Conservation (phyloP, 1,139 yeast species). For the Chernovozyma sophiae-reginae region DNA sequence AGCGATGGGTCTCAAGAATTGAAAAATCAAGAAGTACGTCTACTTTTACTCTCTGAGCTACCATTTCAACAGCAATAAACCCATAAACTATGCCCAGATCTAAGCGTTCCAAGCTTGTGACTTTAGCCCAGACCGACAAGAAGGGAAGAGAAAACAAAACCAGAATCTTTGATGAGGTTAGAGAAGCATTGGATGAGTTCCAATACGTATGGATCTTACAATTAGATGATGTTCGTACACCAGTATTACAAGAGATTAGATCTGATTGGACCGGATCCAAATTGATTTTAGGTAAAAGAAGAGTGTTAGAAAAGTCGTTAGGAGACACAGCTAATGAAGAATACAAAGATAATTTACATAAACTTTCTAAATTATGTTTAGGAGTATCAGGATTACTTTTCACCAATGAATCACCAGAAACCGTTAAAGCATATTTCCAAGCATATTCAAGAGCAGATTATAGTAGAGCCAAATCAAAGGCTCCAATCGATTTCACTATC, state of each 20-base stretch:
- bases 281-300: slow-evolving; percentile 84
- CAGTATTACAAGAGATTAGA: slow-evolving; percentile 89
- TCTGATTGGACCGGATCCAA: slow-evolving; percentile 90
- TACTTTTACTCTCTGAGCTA: not conserved
- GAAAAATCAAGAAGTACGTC: too few species aligned
- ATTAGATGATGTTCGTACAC: slow-evolving; percentile 92
- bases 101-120: slow-evolving; percentile 86
- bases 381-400: slow-evolving; percentile 87
- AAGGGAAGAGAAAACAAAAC: slow-evolving; percentile 92
- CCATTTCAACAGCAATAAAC: not conserved
- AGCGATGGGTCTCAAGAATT: too few species aligned
- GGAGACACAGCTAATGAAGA: slow-evolving; percentile 88
- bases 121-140: slow-evolving; percentile 94
- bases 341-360: slow-evolving; percentile 76
- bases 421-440: slow-evolving; percentile 79
- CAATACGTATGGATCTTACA: slow-evolving; percentile 81
- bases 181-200: slow-evolving; percentile 72
- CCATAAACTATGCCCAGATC: slow-evolving; percentile 84
- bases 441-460: slow-evolving; percentile 77
- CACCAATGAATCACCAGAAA: slow-evolving; percentile 80
- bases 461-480: slow-evolving; percentile 81
- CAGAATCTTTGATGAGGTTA: slow-evolving; percentile 80
- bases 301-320: slow-evolving; percentile 87
- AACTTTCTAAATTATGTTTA: slow-evolving; percentile 52
- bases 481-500: slow-evolving; percentile 78